Evolutionary conservation across 306 rosid species (phyloP), one percentile per base, ranked within the genome.

Genomic region (Cucurbita ficifolia): DNA sequence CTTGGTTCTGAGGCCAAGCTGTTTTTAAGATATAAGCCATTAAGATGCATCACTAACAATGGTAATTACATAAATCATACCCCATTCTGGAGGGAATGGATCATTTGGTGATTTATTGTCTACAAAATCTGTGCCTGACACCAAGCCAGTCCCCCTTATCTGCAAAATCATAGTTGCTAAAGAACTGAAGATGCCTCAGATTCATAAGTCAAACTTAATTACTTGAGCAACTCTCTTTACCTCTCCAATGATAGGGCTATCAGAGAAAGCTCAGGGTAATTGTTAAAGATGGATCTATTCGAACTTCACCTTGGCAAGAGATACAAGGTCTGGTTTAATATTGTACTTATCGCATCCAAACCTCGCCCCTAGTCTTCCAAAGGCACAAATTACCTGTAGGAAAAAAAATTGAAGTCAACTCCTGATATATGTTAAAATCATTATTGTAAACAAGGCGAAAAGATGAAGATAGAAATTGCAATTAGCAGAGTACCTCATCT

Each of bases 231-330:
- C 19, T 64, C 73, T 22, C 21, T 24, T 29, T 83, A 94, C 97
- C 96, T 94, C 99, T 75, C 99, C 97, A 56, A 94, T 75, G 72
- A 94, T 88, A 19, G 97, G 97, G 77, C 97, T 94, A 61, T 86
- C 88, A 36, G 95, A 84, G 62, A 78, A 89, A 51, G 97, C 89
- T 85, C 10, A 70, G 16, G 29, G 29, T 70, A 49, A 2, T 10
- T 17, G 33, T 46, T 33, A 16, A 29, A 13, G n/a, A 16, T 70
- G 59, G 16, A 70, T 21, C 4, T 11, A 29, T 24, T 24, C 18
- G 71, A 70, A 59, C 29, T 72, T 79, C 78, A 91, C 99, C 96
- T 95, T 95, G 12, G 99, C 99, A 69, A 95, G 1, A n/a, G 99
- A 85, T 52, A 95, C 97, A 73, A 95, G 92, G 73, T 95, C 97